Conservation (phyloP, 176 grass and related monocot species). For the Phoenix dactylifera region DNA sequence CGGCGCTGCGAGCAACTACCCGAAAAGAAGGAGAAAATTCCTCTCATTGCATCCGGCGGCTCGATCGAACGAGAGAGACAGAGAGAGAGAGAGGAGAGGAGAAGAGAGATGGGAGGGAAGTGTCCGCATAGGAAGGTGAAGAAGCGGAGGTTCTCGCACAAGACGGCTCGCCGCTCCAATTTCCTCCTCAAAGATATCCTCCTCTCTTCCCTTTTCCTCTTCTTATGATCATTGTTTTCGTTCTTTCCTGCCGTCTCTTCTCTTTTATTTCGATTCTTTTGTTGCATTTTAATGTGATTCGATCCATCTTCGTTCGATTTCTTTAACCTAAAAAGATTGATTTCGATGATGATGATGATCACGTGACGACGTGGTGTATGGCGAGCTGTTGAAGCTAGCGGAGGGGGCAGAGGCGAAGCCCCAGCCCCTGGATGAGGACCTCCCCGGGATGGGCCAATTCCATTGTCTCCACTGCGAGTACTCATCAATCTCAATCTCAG, state of each 20-base stretch:
- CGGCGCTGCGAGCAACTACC: too few species aligned
- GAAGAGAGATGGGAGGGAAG: constrained; percentile 72
- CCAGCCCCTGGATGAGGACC: constrained; percentile 68
- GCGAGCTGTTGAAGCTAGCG: constrained; percentile 77
- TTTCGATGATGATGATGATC: constrained; percentile 1
- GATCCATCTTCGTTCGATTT: not conserved
- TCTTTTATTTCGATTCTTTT: not conserved
- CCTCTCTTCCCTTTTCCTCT: not conserved
- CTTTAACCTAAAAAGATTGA: not conserved
- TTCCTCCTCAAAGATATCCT: constrained; percentile 76
- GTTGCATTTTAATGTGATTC: not conserved
- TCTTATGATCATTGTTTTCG: not conserved
- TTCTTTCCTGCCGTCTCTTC: not conserved
- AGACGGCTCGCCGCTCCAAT: constrained; percentile 70
- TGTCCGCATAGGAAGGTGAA: constrained; percentile 97
- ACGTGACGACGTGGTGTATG: constrained; percentile 73
- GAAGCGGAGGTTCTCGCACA: constrained; percentile 79
- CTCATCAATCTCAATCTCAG: not conserved
- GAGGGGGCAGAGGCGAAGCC: constrained; percentile 32
- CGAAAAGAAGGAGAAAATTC: too few species aligned
- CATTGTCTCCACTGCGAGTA: constrained; percentile 99
- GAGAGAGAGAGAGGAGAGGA: not conserved
- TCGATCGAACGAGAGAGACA: not conserved
- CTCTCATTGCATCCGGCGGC: too few species aligned
- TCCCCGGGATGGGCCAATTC: constrained; percentile 90